phyloP scores from a whole-genome alignment of 345 rosid species.

The Dimocarpus longan region DNA sequence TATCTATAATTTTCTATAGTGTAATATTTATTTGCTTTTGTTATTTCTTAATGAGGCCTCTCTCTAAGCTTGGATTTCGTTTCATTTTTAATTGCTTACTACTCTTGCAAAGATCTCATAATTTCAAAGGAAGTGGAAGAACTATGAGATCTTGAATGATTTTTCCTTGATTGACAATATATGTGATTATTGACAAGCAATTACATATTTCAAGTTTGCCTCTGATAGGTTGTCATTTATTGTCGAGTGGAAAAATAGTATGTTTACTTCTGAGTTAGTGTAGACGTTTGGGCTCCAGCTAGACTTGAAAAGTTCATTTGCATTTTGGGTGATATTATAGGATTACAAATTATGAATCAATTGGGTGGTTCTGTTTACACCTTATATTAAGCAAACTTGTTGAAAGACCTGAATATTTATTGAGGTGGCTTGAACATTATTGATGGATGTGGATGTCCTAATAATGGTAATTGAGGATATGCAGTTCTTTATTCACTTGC shows the following conservation, averaged over 20 bases:
- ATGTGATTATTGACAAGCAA: background rate
- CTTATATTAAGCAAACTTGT: too few species aligned
- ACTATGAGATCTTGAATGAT: background rate
- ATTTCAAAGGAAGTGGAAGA: background rate
- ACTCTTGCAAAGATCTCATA: background rate
- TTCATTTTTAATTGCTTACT: background rate
- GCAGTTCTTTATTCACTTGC: too few species aligned
- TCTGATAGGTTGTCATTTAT: background rate
- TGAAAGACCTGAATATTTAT: too few species aligned
- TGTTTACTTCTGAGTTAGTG: background rate
- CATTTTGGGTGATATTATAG: background rate
- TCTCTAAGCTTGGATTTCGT: background rate
- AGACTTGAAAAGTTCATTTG: background rate
- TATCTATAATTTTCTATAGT: constrained; percentile 9
- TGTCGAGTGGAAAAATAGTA: background rate
- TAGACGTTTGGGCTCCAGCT: background rate
- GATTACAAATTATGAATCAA: background rate
- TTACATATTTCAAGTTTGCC: background rate
- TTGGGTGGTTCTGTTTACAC: too few species aligned
- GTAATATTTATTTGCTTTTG: background rate
- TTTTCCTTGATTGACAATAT: background rate
- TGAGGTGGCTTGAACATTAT: too few species aligned
- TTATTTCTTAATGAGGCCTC: background rate
- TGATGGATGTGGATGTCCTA: too few species aligned
- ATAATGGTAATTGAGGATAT: too few species aligned